A percentile compares a stretch with the other conserved stretches of the same genome.
phyloP scores from a whole-genome alignment of 1,284 basidiomycete species.

The Tylopilus sp. region DNA sequence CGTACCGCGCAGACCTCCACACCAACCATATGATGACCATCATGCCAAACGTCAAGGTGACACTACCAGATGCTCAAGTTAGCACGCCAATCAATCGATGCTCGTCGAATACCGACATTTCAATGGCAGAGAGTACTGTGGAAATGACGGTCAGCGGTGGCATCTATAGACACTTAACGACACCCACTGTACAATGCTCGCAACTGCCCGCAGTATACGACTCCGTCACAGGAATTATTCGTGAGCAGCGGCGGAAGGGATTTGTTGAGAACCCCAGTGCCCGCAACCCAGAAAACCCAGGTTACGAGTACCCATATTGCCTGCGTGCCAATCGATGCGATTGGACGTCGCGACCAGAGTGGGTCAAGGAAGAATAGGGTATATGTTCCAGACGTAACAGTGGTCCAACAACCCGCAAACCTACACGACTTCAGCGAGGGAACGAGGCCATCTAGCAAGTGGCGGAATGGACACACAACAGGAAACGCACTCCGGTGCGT shows the following conservation, averaged over 20 bases:
- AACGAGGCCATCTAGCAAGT: not conserved
- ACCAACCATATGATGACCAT: slow-evolving; percentile 43
- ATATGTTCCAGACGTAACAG: slow-evolving; percentile 46
- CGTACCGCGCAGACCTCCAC: slow-evolving; percentile 44
- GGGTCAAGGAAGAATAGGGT: slow-evolving; percentile 56
- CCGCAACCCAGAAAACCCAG: slow-evolving; percentile 56
- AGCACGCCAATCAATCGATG: not conserved
- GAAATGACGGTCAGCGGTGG: slow-evolving; percentile 13
- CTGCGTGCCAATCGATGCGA: slow-evolving; percentile 55
- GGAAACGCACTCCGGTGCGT: slow-evolving; percentile 40
- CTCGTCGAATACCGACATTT: slow-evolving; percentile 38
- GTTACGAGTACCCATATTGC: slow-evolving; percentile 50
- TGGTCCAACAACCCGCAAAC: slow-evolving; percentile 56
- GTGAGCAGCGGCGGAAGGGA: slow-evolving; percentile 42
- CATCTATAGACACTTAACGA: not conserved
- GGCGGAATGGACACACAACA: slow-evolving; percentile 40
- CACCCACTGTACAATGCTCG: slow-evolving; percentile 45
- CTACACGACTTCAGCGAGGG: slow-evolving; percentile 33
- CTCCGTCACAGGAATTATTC: slow-evolving; percentile 35
- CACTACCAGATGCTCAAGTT: slow-evolving; percentile 25
- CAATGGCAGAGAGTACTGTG: slow-evolving; percentile 42
- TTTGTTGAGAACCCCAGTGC: slow-evolving; percentile 45
- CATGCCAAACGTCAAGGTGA: slow-evolving; percentile 45
- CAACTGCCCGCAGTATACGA: slow-evolving; percentile 54
- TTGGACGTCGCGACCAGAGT: slow-evolving; percentile 44